Evolutionary conservation across 257 asterid species (phyloP).

Genomic region (Salvia miltiorrhiza): DNA sequence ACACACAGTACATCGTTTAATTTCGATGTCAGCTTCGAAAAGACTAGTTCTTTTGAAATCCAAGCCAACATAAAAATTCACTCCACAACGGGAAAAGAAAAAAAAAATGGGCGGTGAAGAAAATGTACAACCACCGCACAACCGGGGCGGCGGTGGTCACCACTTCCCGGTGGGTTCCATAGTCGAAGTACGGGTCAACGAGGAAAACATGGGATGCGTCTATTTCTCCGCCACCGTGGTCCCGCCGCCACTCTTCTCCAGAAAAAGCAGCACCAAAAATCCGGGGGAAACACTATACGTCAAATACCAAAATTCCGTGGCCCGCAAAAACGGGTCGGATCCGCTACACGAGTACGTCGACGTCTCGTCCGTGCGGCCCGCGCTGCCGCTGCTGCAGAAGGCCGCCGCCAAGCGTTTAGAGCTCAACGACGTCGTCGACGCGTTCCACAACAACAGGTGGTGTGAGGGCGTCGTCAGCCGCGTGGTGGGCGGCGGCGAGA

Average conservation of each 20-base stretch:
- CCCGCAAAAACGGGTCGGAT: conserved; percentile 22
- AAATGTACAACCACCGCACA: neutral
- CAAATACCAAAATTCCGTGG: conserved; percentile 35
- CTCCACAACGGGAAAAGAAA: no score
- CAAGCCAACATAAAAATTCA: neutral
- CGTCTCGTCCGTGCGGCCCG: conserved; percentile 37
- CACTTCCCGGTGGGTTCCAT: neutral
- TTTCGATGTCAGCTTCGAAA: no score
- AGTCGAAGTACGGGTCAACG: neutral
- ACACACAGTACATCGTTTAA: no score
- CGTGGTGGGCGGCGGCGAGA: conserved; percentile 22
- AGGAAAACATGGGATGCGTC: neutral
- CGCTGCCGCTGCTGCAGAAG: conserved; percentile 26
- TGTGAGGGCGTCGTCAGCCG: conserved; percentile 52
- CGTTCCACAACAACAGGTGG: conserved; percentile 52
- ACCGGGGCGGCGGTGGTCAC: neutral
- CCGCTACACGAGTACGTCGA: conserved; percentile 35
- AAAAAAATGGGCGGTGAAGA: neutral
- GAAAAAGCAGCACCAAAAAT: neutral
- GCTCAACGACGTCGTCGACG: conserved; percentile 53
- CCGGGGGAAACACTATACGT: conserved; percentile 26
- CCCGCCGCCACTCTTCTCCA: neutral
- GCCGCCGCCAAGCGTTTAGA: conserved; percentile 13
- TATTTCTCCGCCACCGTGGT: neutral
- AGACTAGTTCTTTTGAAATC: neutral